Evolutionary conservation across 2,329 filamentous ascomycete genomes (phyloP).

Genomic region (Ceratocystis destructans): DNA sequence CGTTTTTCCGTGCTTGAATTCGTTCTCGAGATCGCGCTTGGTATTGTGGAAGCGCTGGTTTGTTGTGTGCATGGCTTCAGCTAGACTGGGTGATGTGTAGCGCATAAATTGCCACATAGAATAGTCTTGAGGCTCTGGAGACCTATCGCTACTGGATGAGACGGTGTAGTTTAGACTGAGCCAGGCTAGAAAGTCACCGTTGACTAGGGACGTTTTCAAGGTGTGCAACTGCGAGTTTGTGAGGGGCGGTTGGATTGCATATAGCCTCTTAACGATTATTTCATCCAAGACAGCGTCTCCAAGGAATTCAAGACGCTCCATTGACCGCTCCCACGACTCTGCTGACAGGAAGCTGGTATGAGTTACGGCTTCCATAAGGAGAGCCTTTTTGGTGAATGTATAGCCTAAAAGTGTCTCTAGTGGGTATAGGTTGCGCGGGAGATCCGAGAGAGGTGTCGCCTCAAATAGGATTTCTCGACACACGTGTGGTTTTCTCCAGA

Average conservation of each 20-base stretch:
- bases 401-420: slow-evolving; percentile 59
- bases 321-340: slow-evolving; percentile 31
- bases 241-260: slow-evolving; percentile 31
- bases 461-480: slow-evolving; percentile 33
- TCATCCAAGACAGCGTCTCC: slow-evolving; percentile 77
- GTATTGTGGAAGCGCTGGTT: slow-evolving; percentile 35
- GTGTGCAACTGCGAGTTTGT: slow-evolving; percentile 54
- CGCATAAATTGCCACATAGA: slow-evolving; percentile 60
- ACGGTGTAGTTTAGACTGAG: slow-evolving; percentile 25
- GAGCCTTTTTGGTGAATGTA: slow-evolving; percentile 49
- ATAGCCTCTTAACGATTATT: slow-evolving; percentile 53
- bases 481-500: slow-evolving; percentile 37
- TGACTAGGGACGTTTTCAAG: slow-evolving; percentile 62
- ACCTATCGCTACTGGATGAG: slow-evolving; percentile 18
- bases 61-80: slow-evolving; percentile 23
- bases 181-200: slow-evolving; percentile 67
- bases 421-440: slow-evolving; percentile 32
- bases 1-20: slow-evolving; percentile 34
- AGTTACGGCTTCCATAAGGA: slow-evolving; percentile 69
- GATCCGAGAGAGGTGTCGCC: slow-evolving; percentile 23
- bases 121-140: slow-evolving; percentile 20
- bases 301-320: slow-evolving; percentile 73
- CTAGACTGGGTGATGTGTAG: slow-evolving; percentile 32
- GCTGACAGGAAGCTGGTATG: slow-evolving; percentile 46
- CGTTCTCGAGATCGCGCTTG: slow-evolving; percentile 35